These are phyloP conservation scores for Pseudocercospora eumusae DNA, from an alignment of 2,329 filamentous ascomycete genomes.

Conservation along the genomic window DNA sequence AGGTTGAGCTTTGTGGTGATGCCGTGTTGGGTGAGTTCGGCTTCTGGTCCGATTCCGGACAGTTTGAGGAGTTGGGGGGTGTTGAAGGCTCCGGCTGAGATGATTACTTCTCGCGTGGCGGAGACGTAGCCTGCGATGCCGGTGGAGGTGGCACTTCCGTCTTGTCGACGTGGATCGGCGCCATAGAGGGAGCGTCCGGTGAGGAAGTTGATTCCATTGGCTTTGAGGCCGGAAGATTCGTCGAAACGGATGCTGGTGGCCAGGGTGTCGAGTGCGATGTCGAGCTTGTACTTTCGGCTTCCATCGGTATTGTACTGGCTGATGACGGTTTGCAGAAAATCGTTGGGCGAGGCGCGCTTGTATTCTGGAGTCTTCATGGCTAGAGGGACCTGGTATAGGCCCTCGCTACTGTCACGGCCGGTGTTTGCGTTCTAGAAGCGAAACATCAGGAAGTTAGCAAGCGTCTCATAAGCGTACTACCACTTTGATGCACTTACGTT, in stretches of 20 bases:
- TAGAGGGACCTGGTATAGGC: constrained; percentile 60
- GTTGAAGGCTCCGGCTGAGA: constrained; percentile 50
- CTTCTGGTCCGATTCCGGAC: constrained; percentile 55
- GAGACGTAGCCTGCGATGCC: constrained; percentile 48
- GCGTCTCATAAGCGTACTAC: too few relatives aligned
- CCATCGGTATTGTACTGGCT: constrained; percentile 12
- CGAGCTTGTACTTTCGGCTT: constrained; percentile 23
- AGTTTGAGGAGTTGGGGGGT: constrained; percentile 56
- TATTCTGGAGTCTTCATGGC: constrained; percentile 43
- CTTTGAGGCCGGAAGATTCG: constrained; percentile 21
- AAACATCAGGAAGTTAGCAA: too few relatives aligned
- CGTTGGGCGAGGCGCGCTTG: constrained; percentile 12
- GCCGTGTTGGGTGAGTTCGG: constrained; percentile 43
- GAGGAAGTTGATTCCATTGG: constrained; percentile 45
- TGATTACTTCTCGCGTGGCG: constrained; percentile 21
- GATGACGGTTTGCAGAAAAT: constrained; percentile 14
- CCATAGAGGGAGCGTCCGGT: constrained; percentile 42
- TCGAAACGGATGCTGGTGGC: constrained; percentile 69
- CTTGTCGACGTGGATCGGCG: constrained; percentile 39
- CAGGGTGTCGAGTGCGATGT: constrained; percentile 55
- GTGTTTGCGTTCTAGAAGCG: constrained; percentile 1
- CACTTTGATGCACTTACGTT: constrained; percentile 13
- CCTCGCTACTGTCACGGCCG: constrained; percentile 50
- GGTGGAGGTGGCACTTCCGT: constrained; percentile 19
- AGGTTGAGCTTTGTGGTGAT: constrained; percentile 51